Evolutionary conservation across 108 stramenopile genomes (phyloP), one percentile per base, ranked within the genome.

Genomic region (Fistulifera solaris): DNA sequence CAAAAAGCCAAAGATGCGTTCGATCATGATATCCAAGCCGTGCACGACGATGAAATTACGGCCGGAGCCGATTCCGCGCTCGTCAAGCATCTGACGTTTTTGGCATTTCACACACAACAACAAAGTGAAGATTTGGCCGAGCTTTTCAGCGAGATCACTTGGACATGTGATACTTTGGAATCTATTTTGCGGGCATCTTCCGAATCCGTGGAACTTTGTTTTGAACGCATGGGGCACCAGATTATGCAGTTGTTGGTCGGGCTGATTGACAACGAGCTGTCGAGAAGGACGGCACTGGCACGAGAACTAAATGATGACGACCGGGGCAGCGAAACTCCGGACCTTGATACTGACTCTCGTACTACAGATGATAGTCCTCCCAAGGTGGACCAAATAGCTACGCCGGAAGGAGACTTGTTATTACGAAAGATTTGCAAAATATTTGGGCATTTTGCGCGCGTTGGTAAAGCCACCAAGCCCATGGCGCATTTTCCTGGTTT

Each of bases 391-490:
- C 16, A 54, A 39, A 52, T 17, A 15, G 59, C 46, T 0, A 54
- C 27, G 28, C 51, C 38, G n/a, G 64, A 63, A 19, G 56, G 55
- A 16, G 67, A 71, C 38, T 38, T 58, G 12, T 28, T 73, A n/a
- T 47, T 82, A 14, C 58, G 52, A 2, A 72, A 72, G 38, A 59
- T 59, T 4, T 68, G 73, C 11, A 75, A 76, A 44, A 67, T 77
- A 21, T 50, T 82, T 8, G 81, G 81, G 0, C 81, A 82, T 54
- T 78, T 75, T 61, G 81, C 81, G 24, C 61, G 76, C 43, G 76
- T 82, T 25, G 68, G 71, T 7, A 22, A 48, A 4, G 66, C 70
- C 2, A 78, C 74, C 25, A 44, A 64, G 42, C 46, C 68, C 18
- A 54, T 82, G 40, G 81, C 81, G n/a, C 64, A 64, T 47, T 69